Conservation (phyloP, 2,329 filamentous ascomycete species). For the Xylariaceae sp. region DNA sequence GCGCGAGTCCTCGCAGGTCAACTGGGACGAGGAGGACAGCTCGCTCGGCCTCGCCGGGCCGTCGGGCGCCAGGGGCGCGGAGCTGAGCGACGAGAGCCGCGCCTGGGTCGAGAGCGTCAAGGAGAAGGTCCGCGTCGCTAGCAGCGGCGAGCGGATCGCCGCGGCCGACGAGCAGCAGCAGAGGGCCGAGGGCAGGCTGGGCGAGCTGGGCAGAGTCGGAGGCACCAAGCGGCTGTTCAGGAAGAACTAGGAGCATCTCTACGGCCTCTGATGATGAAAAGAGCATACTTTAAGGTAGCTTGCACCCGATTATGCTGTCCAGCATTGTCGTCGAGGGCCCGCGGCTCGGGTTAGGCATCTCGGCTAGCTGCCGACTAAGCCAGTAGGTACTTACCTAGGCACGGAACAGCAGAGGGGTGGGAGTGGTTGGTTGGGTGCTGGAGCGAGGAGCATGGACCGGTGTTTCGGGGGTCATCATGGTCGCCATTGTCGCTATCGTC, state of each 20-base stretch:
- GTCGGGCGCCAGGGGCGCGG: slow-evolving; percentile 52
- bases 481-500: too few species aligned
- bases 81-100: slow-evolving; percentile 64
- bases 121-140: slow-evolving; percentile 67
- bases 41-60: slow-evolving; percentile 65
- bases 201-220: slow-evolving; percentile 64
- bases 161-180: slow-evolving; percentile 20
- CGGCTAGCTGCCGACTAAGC: too few species aligned
- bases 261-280: too few species aligned
- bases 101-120: slow-evolving; percentile 81
- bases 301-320: too few species aligned
- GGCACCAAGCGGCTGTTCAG: slow-evolving; percentile 66
- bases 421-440: too few species aligned
- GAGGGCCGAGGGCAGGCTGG: slow-evolving; percentile 42
- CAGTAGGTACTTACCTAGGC: too few species aligned
- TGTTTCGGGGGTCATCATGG: too few species aligned
- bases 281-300: too few species aligned
- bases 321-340: too few species aligned
- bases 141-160: slow-evolving; percentile 36
- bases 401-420: too few species aligned
- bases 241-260: slow-evolving; percentile 29
- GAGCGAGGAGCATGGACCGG: too few species aligned
- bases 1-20: slow-evolving; percentile 44
- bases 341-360: too few species aligned
- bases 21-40: slow-evolving; percentile 53